Evolutionary conservation across 441 rosid species (phyloP).

Genomic region (Viola pubescens): DNA sequence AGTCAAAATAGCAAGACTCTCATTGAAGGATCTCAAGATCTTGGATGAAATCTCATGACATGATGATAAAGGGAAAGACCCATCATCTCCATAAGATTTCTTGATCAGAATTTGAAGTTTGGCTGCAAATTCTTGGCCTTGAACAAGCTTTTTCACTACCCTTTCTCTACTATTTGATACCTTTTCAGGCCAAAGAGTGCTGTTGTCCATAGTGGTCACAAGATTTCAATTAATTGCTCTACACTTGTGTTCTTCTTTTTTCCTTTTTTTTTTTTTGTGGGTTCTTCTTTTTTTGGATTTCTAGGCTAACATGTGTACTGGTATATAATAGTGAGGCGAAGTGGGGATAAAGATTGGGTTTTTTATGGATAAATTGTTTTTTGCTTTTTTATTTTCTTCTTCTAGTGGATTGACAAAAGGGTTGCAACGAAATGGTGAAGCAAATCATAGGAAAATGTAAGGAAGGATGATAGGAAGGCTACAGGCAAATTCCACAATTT

Average conservation of each 20-base stretch:
- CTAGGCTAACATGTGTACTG: not conserved
- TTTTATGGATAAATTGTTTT: not conserved
- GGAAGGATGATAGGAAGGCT: not conserved
- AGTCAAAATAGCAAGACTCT: conserved; percentile 36
- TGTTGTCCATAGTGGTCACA: conserved; percentile 20
- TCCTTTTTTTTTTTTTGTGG: too few species aligned
- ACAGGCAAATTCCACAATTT: conserved; percentile 8
- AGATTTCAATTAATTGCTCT: not conserved
- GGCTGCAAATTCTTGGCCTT: conserved; percentile 37
- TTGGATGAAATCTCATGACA: conserved; percentile 28
- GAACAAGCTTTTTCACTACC: conserved; percentile 30
- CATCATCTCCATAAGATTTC: conserved; percentile 16
- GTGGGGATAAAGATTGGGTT: not conserved
- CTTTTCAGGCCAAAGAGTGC: conserved; percentile 10
- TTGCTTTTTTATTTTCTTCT: not conserved
- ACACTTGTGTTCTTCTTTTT: not conserved
- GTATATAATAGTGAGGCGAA: not conserved
- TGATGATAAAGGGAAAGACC: not conserved
- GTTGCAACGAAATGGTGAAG: not conserved
- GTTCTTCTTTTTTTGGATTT: too few species aligned
- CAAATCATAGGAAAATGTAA: not conserved
- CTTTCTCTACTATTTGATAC: conserved; percentile 17
- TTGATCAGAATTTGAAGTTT: conserved; percentile 40
- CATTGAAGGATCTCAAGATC: conserved; percentile 48
- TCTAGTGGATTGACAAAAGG: not conserved